Evolutionary conservation across 2,329 filamentous ascomycete genomes (phyloP), one percentile per base, ranked within the genome.

Genomic region (Trematosphaeria pertusa): DNA sequence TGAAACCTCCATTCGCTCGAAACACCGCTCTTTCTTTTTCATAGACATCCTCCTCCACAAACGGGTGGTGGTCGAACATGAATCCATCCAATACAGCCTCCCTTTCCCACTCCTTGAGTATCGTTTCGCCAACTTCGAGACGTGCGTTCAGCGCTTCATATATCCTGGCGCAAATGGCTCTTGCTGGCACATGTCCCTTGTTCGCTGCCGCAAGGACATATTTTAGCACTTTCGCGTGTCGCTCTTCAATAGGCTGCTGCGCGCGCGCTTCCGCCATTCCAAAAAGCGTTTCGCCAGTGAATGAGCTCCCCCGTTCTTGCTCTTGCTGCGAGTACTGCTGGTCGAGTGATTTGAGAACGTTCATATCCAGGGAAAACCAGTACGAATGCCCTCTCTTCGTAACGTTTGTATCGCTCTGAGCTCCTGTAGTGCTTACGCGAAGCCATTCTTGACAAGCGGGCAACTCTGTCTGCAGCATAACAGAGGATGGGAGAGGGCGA

Each of bases 351-450:
- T 40, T 15, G 5, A 40, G 22, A 14, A 30, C 19, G 19, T 40
- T 40, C 37, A 40, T 40, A 21, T 40, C 37, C 19, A 40, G 37
- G 11, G 10, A 7, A 21, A 37, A 37, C 35, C 18, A 37, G 19
- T 37, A 37, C 14, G 19, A 22, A 9, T 37, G 35, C 14, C 35
- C 35, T 22, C 18, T 37, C 19, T 9, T 19, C 11, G 12, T 9
- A 10, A 37, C 20, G 9, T 10, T 22, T 21, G 12, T 10, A 22
- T 9, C 35, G 12, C 19, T 22, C 19, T 37, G 12, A n/a, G 10
- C 10, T 35, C 10, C 17, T 15, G 24, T 8, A 28, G 12, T 12
- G 8, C 24, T 28, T 7, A 12, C 24, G 12, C 8, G 24, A 8
- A 12, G 24, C 12, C 24, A 28, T 28, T 28, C 24, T 7, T 28